Evolutionary conservation across 2,329 filamentous ascomycete genomes (phyloP).

Genomic region (Scytalidium lignicola): DNA sequence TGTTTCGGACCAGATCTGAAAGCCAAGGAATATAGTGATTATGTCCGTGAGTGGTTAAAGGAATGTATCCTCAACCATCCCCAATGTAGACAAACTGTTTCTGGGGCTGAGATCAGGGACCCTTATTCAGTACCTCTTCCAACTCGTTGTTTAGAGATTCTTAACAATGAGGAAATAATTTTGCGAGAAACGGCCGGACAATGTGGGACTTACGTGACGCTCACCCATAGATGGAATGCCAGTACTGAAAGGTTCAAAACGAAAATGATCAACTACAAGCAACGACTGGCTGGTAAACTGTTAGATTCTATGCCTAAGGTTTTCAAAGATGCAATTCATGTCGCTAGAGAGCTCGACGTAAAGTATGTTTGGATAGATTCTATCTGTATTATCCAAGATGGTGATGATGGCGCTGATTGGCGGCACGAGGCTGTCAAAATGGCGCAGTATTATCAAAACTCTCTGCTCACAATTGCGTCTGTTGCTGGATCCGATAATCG

Average conservation of each 20-base stretch:
- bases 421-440: slow-evolving; percentile 5
- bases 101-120: too few relatives aligned
- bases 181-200: background rate
- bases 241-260: background rate
- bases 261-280: background rate
- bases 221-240: slow-evolving; percentile 6
- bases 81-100: too few relatives aligned
- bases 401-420: slow-evolving; percentile 6
- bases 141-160: too few relatives aligned
- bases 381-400: slow-evolving; percentile 7
- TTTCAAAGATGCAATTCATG: slow-evolving; percentile 2
- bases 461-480: slow-evolving; percentile 2
- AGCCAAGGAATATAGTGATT: too few relatives aligned
- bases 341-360: background rate
- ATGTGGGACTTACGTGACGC: slow-evolving; percentile 2
- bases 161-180: too few relatives aligned
- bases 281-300: background rate
- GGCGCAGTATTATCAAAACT: slow-evolving; percentile 7
- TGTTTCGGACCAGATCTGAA: too few relatives aligned
- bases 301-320: background rate
- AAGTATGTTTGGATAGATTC: slow-evolving; percentile 8
- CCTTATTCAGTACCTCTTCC: too few relatives aligned
- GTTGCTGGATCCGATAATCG: too few relatives aligned
- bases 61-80: too few relatives aligned
- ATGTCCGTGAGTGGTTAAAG: too few relatives aligned